Evolutionary conservation across 2,329 filamentous ascomycete genomes (phyloP), one percentile per base, ranked within the genome.

Genomic region (Pseudogymnoascus sp.): DNA sequence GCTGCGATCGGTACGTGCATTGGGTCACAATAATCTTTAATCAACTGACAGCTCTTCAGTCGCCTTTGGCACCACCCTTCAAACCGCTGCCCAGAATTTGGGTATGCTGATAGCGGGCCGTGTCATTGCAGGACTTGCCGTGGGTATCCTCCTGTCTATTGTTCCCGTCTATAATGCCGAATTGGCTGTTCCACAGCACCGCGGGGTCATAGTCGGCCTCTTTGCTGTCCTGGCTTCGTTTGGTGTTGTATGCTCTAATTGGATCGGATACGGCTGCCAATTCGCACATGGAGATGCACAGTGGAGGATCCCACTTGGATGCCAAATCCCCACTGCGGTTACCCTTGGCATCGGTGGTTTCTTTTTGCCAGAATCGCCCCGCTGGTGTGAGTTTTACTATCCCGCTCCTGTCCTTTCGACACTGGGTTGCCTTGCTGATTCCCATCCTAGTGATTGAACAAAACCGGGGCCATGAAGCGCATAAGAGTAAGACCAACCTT

Each of bases 181-280:
- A 1, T 69, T 73, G 40, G 71, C 70, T 6, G 63, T 75, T n/a
- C 68, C 71, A n/a, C 60, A 68, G 19, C 64, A 68, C 23, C 67
- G 71, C 37, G 71, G 69, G 21, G 64, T 69, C 42, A 71, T 73
- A 19, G 69, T 71, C n/a, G 71, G 70, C 11, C 63, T 75, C 7
- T 73, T 75, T 59, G 75, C 73, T 0, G 65, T 75, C 38, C 71
- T 74, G 61, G 75, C 74, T 26, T 69, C 74, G 0, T 62, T 75
- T 6, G 77, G 77, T 4, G 77, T 75, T 63, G 71, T 74, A 50
- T 40, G 70, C 10, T 74, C 76, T 0, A 75, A 74, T 59, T 78
- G 76, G 75, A 73, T 78, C 50, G 77, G 76, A 2, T 77, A 75
- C 62, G 73, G 70, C 2, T 71, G 76, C 7, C 70, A 70, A 0